These are phyloP conservation scores for Lyophyllum decastes DNA, from an alignment of 768 basidiomycete species.

Conservation along the genomic window DNA sequence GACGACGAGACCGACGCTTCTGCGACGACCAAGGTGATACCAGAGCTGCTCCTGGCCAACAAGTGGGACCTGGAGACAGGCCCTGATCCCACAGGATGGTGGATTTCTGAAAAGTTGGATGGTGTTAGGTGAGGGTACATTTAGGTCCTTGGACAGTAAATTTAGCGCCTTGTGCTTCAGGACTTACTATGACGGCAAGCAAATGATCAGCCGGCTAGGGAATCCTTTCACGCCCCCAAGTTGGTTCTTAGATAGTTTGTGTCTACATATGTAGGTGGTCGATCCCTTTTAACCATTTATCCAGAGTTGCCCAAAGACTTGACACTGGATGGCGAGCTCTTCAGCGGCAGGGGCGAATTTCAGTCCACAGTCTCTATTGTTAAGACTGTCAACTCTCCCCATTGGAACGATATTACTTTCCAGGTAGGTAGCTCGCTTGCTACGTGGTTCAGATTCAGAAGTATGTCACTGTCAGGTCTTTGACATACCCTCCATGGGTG, in stretches of 20 bases:
- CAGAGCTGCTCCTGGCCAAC: constrained; percentile 52
- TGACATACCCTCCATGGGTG: constrained; percentile 52
- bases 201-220: constrained; percentile 56
- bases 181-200: constrained; percentile 54
- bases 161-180: constrained; percentile 25
- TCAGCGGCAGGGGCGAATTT: constrained; percentile 57
- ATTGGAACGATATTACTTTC: constrained; percentile 57
- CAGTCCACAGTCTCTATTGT: constrained; percentile 61
- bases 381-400: constrained; percentile 56
- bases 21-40: constrained; percentile 32
- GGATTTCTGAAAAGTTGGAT: constrained; percentile 64
- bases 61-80: constrained; percentile 60
- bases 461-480: constrained; percentile 42
- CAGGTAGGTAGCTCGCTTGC: constrained; percentile 35
- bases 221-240: constrained; percentile 59
- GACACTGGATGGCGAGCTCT: constrained; percentile 62
- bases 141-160: background rate
- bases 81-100: constrained; percentile 58
- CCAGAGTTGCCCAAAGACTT: constrained; percentile 55
- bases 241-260: constrained; percentile 58
- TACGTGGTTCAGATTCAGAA: background rate
- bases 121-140: constrained; percentile 51
- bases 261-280: background rate
- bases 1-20: constrained; percentile 12
- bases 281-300: background rate